These are phyloP conservation scores for Fusarium subtropicale DNA, from an alignment of 2,329 filamentous ascomycete genomes.

Conservation along the genomic window DNA sequence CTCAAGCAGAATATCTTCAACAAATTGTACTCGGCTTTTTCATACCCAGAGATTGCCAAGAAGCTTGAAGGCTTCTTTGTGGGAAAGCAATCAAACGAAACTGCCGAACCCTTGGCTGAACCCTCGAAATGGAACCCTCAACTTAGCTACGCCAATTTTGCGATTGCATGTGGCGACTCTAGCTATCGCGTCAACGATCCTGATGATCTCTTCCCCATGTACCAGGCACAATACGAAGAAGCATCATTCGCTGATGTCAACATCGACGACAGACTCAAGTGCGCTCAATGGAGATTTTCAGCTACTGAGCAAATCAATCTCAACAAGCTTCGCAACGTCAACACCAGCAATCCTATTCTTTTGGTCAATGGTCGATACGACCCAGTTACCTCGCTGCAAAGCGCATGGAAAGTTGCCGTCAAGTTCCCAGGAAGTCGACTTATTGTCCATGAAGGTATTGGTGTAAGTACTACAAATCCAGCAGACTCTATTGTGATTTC, in stretches of 20 bases:
- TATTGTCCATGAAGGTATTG: constrained; percentile 9
- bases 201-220: constrained; percentile 11
- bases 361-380: constrained; percentile 8
- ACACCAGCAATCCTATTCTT: not conserved
- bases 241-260: not conserved
- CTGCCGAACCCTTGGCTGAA: not conserved
- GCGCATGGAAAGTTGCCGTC: constrained; percentile 1
- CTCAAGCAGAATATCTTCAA: not conserved
- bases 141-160: fast-evolving
- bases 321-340: constrained; percentile 7
- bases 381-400: not conserved
- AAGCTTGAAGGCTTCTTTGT: not conserved
- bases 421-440: constrained; percentile 10
- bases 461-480: not conserved
- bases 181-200: not conserved
- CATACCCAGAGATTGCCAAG: not conserved
- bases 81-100: not conserved
- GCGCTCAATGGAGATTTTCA: constrained; percentile 7
- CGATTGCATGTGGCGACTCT: not conserved
- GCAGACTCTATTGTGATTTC: not conserved
- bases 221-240: constrained; percentile 7
- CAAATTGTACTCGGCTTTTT: not conserved
- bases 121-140: not conserved
- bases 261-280: fast-evolving
- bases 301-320: not conserved